Percentiles rank a stretch among this genome's conserved stretches.
phyloP scores from a whole-genome alignment of 2,329 filamentous ascomycete species.

The Blastomyces silverae region DNA sequence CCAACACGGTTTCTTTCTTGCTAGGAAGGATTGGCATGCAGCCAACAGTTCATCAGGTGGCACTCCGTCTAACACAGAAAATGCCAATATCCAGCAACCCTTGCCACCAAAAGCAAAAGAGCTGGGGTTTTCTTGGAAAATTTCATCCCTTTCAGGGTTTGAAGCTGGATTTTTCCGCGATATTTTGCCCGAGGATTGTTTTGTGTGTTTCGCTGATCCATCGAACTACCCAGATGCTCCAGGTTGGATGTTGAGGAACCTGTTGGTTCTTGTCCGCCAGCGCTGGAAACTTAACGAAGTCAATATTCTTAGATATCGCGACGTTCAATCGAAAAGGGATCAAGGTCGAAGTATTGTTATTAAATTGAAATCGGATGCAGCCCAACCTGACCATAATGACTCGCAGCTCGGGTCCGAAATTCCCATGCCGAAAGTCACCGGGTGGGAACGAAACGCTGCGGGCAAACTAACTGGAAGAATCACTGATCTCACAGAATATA shows the following conservation, averaged over 20 bases:
- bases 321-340: slow-evolving; percentile 68
- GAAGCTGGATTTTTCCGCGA: slow-evolving; percentile 82
- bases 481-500: slow-evolving; percentile 81
- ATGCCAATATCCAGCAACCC: slow-evolving; percentile 34
- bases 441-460: slow-evolving; percentile 80
- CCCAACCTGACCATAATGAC: slow-evolving; percentile 26
- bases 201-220: slow-evolving; percentile 81
- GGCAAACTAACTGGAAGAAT: slow-evolving; percentile 71
- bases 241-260: slow-evolving; percentile 86
- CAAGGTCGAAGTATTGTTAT: slow-evolving; percentile 76
- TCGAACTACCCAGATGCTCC: slow-evolving; percentile 84
- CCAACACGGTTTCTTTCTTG: slow-evolving; percentile 94
- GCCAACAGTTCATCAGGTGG: slow-evolving; percentile 16
- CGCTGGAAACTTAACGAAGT: slow-evolving; percentile 69
- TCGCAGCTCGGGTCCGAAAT: slow-evolving; percentile 17
- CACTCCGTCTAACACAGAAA: slow-evolving; percentile 25
- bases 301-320: slow-evolving; percentile 85
- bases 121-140: slow-evolving; percentile 65
- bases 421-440: slow-evolving; percentile 78
- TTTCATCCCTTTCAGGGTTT: slow-evolving; percentile 68
- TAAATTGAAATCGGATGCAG: slow-evolving; percentile 45
- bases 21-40: slow-evolving; percentile 57
- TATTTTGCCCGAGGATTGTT: slow-evolving; percentile 65
- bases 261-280: slow-evolving; percentile 75
- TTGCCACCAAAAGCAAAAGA: slow-evolving; percentile 49